These are phyloP conservation scores for Petunia hybrid DNA, from an alignment of 305 asterid genomes.

Conservation along the genomic window DNA sequence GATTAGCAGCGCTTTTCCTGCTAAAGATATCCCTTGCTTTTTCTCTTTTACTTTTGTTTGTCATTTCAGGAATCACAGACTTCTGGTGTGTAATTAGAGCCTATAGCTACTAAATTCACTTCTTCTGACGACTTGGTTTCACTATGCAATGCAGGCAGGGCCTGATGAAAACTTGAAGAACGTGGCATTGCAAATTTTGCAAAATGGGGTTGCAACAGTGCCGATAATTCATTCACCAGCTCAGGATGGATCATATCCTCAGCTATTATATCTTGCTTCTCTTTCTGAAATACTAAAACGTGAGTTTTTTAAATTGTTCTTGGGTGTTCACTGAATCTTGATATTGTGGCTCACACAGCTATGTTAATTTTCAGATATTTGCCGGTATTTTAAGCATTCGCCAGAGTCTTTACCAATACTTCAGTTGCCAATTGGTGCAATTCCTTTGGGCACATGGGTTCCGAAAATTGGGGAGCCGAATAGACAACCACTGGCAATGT, in stretches of 20 bases:
- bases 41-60: slow-evolving; percentile 20
- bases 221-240: slow-evolving; percentile 83
- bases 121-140: neutral
- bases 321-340: slow-evolving; percentile 14
- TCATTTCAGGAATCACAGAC: slow-evolving; percentile 9
- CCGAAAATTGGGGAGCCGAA: slow-evolving; percentile 79
- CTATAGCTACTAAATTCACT: neutral
- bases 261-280: slow-evolving; percentile 87
- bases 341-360: slow-evolving; percentile 24
- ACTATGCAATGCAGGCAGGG: slow-evolving; percentile 68
- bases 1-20: slow-evolving; percentile 11
- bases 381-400: slow-evolving; percentile 82
- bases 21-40: neutral
- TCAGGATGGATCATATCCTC: slow-evolving; percentile 77
- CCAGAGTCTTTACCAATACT: slow-evolving; percentile 77
- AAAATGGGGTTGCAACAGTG: slow-evolving; percentile 76
- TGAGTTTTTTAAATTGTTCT: slow-evolving; percentile 34
- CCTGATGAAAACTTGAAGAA: slow-evolving; percentile 85
- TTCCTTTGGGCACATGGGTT: slow-evolving; percentile 91
- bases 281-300: slow-evolving; percentile 88
- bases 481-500: slow-evolving; percentile 76
- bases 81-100: slow-evolving; percentile 24
- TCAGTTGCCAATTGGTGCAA: slow-evolving; percentile 69
- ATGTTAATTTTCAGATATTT: slow-evolving; percentile 69
- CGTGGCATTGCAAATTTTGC: slow-evolving; percentile 81